phyloP scores from a whole-genome alignment of 2,329 filamentous ascomycete species.

The Knoxdaviesia proteae region DNA sequence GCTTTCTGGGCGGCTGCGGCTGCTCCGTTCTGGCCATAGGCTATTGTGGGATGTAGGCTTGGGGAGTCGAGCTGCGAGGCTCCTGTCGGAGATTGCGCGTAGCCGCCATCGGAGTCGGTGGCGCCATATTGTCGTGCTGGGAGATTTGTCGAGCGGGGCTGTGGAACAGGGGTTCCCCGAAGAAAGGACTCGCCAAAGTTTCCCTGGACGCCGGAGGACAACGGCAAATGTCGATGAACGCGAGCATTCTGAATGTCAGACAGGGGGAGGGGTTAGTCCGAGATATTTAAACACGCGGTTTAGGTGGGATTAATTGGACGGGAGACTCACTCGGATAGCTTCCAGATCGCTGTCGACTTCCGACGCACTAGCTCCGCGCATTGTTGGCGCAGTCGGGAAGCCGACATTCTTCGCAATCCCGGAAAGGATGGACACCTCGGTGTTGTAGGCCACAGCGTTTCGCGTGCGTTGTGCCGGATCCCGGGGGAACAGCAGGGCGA shows the following conservation, averaged over 20 bases:
- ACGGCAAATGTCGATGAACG: conserved; percentile 1
- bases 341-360: conserved; percentile 77
- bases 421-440: conserved; percentile 76
- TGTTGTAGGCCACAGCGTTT: conserved; percentile 82
- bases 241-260: neutral
- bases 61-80: too few species aligned
- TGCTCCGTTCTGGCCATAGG: too few species aligned
- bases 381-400: conserved; percentile 82
- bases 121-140: too few species aligned
- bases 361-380: conserved; percentile 46
- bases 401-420: conserved; percentile 89
- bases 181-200: too few species aligned
- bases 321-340: conserved; percentile 51
- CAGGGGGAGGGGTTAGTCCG: neutral
- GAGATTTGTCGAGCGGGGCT: too few species aligned
- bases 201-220: too few species aligned
- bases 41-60: too few species aligned
- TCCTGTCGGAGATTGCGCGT: too few species aligned
- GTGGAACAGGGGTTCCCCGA: too few species aligned
- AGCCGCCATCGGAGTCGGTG: too few species aligned
- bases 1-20: too few species aligned
- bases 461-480: conserved; percentile 57
- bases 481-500: conserved; percentile 60
- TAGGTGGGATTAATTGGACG: conserved; percentile 16
- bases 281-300: neutral